Evolutionary conservation across 2,329 filamentous ascomycete species (phyloP).

Genomic region (Chlorencoelia australis): DNA sequence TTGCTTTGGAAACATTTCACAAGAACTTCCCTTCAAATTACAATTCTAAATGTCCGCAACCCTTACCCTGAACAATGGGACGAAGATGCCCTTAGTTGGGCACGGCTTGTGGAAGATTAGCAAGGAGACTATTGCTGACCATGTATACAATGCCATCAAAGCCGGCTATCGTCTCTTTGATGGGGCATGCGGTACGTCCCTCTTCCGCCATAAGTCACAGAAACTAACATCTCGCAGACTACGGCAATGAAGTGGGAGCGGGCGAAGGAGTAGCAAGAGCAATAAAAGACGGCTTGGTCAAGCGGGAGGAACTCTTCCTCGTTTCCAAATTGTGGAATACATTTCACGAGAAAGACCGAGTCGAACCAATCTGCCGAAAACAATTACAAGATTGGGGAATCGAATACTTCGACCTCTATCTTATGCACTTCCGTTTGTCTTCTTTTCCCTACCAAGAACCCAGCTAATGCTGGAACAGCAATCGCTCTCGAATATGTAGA

Average conservation of each 20-base stretch:
- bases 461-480: too few species aligned
- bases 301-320: conserved; percentile 81
- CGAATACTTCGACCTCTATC: conserved; percentile 84
- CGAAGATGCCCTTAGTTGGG: conserved; percentile 48
- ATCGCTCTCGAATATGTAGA: conserved; percentile 79
- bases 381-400: conserved; percentile 75
- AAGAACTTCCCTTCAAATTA: too few species aligned
- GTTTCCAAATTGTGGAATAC: conserved; percentile 90
- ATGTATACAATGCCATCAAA: conserved; percentile 58
- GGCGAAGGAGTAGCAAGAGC: conserved; percentile 69
- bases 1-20: too few species aligned
- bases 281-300: conserved; percentile 71
- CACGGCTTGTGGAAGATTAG: conserved; percentile 63
- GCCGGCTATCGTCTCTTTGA: conserved; percentile 50
- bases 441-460: too few species aligned
- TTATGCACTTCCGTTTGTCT: conserved; percentile 90
- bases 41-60: too few species aligned
- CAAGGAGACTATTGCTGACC: conserved; percentile 50
- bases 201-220: background rate
- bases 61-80: conserved; percentile 37
- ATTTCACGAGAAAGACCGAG: conserved; percentile 72
- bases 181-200: conserved; percentile 41
- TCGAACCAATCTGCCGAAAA: conserved; percentile 64
- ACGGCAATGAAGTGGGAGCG: conserved; percentile 71
- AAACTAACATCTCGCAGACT: too few species aligned